Evolutionary conservation across 768 basidiomycete genomes (phyloP).

Genomic region (Xanthoconium stramineum): DNA sequence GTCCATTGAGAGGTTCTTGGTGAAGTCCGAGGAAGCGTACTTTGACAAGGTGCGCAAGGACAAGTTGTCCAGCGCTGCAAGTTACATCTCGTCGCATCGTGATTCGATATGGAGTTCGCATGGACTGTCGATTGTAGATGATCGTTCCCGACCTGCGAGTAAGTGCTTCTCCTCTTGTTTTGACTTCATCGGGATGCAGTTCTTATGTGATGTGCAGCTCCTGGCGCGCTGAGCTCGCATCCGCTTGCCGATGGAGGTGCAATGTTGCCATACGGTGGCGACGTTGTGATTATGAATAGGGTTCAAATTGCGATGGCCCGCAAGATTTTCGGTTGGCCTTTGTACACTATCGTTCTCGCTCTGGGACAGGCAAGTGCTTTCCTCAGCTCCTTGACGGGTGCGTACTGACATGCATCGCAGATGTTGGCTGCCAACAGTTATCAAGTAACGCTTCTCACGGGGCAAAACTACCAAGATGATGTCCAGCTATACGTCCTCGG

Average conservation of each 20-base stretch:
- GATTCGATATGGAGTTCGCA: constrained; percentile 83
- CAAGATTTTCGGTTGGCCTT: constrained; percentile 80
- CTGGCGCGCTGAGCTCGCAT: constrained; percentile 49
- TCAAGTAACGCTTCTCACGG: constrained; percentile 88
- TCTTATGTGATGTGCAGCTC: constrained; percentile 24
- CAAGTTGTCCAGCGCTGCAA: constrained; percentile 79
- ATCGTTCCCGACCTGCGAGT: constrained; percentile 77
- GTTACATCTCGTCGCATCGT: constrained; percentile 71
- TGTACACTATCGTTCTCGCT: constrained; percentile 88
- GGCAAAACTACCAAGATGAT: constrained; percentile 78
- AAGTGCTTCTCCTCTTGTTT: constrained; percentile 29
- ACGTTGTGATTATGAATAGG: constrained; percentile 74
- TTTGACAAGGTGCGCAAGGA: constrained; percentile 89
- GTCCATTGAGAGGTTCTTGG: constrained; percentile 87
- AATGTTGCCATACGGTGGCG: constrained; percentile 51
- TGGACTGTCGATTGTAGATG: constrained; percentile 38
- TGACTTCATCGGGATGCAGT: constrained; percentile 9
- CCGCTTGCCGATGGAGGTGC: constrained; percentile 43
- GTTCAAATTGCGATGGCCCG: constrained; percentile 82
- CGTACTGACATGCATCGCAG: constrained; percentile 29
- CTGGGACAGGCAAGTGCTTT: constrained; percentile 61
- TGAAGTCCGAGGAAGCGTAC: constrained; percentile 91
- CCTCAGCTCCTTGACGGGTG: background rate
- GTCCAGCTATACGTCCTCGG: constrained; percentile 89
- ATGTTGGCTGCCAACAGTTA: constrained; percentile 92